Evolutionary conservation across 2,329 filamentous ascomycete genomes (phyloP).

Genomic region (Alternaria atra): DNA sequence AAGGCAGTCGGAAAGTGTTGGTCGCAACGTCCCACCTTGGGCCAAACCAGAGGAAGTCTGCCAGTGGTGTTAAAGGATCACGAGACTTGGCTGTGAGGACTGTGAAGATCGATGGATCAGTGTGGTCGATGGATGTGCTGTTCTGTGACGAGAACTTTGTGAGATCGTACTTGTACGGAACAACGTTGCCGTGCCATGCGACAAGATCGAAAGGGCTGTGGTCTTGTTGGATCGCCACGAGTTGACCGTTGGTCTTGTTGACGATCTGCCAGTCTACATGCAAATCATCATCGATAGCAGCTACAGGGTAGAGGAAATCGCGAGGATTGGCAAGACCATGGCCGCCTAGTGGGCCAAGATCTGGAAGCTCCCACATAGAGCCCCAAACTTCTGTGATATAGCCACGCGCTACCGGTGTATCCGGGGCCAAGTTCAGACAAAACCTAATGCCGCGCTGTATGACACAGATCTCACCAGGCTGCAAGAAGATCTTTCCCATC

Average conservation of each 20-base stretch:
- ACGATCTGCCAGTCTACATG: slow-evolving; percentile 47
- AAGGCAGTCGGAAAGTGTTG: slow-evolving; percentile 52
- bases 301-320: slow-evolving; percentile 51
- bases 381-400: slow-evolving; percentile 55
- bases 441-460: slow-evolving; percentile 54
- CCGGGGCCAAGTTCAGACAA: slow-evolving; percentile 45
- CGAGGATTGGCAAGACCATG: slow-evolving; percentile 53
- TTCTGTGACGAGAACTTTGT: slow-evolving; percentile 57
- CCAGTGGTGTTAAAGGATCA: slow-evolving; percentile 48
- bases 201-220: slow-evolving; percentile 57
- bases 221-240: slow-evolving; percentile 48
- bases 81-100: slow-evolving; percentile 51
- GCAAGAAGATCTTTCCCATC: slow-evolving; percentile 51
- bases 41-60: slow-evolving; percentile 52
- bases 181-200: slow-evolving; percentile 53
- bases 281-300: slow-evolving; percentile 49
- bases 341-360: slow-evolving; percentile 52
- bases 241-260: slow-evolving; percentile 49
- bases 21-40: slow-evolving; percentile 52
- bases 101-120: slow-evolving; percentile 51
- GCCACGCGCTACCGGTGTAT: slow-evolving; percentile 46
- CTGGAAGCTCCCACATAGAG: slow-evolving; percentile 52
- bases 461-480: slow-evolving; percentile 53
- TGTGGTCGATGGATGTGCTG: slow-evolving; percentile 52
- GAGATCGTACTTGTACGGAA: slow-evolving; percentile 65